Percentiles rank a stretch among this genome's conserved stretches.
phyloP scores from a whole-genome alignment of 2,329 filamentous ascomycete genomes.

The Ophiostoma pallidulum region DNA sequence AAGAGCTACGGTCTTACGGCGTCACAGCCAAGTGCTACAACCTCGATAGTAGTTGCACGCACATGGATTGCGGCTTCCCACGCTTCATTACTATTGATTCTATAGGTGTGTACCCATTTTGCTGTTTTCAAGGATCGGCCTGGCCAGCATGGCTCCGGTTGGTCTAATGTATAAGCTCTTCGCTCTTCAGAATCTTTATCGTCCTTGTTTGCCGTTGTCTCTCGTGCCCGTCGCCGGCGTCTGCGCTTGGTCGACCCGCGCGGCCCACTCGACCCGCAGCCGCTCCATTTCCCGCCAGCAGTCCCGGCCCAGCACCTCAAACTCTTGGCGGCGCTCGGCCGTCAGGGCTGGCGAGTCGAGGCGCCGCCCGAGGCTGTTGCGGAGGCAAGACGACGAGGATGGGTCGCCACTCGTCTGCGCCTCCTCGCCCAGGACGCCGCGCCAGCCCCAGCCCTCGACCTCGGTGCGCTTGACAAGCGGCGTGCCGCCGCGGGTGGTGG shows the following conservation, averaged over 20 bases:
- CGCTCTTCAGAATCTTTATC: too few relatives aligned
- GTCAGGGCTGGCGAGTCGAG: constrained; percentile 49
- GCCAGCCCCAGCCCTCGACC: constrained; percentile 76
- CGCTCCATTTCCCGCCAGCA: constrained; percentile 66
- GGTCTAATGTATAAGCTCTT: too few relatives aligned
- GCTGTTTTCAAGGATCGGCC: too few relatives aligned
- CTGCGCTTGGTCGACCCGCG: constrained; percentile 1
- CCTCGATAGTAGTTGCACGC: too few relatives aligned
- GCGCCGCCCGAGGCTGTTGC: constrained; percentile 49
- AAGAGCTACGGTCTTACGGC: too few relatives aligned
- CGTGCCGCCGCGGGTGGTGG: constrained; percentile 50
- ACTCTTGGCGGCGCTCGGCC: constrained; percentile 47
- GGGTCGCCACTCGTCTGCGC: constrained; percentile 27
- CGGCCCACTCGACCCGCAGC: constrained; percentile 58
- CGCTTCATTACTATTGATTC: too few relatives aligned
- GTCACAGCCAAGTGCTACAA: too few relatives aligned
- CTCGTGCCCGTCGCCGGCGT: neutral
- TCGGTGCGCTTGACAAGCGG: constrained; percentile 62
- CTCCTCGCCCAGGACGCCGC: constrained; percentile 45
- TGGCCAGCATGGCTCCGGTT: too few relatives aligned
- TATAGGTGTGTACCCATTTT: too few relatives aligned
- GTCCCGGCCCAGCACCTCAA: constrained; percentile 50
- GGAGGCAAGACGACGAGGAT: constrained; percentile 23
- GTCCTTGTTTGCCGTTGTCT: neutral
- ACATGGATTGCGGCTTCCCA: too few relatives aligned